Evolutionary conservation across 306 rosid species (phyloP), one percentile per base, ranked within the genome.

Genomic region (Nissolia schottii): DNA sequence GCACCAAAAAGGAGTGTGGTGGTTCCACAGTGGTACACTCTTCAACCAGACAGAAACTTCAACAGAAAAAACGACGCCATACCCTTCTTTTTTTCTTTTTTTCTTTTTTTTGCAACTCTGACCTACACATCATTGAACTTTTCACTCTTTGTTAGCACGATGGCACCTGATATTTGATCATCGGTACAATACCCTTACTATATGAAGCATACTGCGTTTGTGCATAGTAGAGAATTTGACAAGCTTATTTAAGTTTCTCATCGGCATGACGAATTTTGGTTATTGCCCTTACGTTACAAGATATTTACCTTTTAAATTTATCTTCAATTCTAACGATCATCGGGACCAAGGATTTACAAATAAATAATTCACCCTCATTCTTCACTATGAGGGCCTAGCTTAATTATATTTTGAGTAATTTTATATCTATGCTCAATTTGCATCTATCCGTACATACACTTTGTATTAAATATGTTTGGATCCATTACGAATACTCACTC

Each of bases 41-140:
- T 37, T 20, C 24, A 38, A 37, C 40, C 55, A 23, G 53, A 37
- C 55, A 23, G 53, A 37, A 35, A 55, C 38, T 23, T 71, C 46
- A 56, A 40, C 76, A 71, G 76, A 56, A 56, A 67, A 71, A 54
- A 55, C 55, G 66, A 55, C 67, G 24, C 34, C 46, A 2, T 41
- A 57, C 43, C 67, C 0, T 9, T 40, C 56, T 38, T 38, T 27
- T 40, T 19, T n/a, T n/a, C n/a, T n/a, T n/a, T n/a, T n/a, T n/a
- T n/a, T n/a, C n/a, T n/a, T n/a, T 16, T 37, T 15, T 22, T 5
- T 3, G 18, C 18, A 69, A 53, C 29, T 55, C 6, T 55, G 41
- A 32, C 75, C 19, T 3, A 32, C 74, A 22, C 54, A 23, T 70
- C 37, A 22, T 69, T 53, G 7, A 51, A 53, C 35, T 35, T 54